These are phyloP conservation scores for Chalciporus sphaerocephalus DNA, from an alignment of 768 basidiomycete species.

Conservation along the genomic window DNA sequence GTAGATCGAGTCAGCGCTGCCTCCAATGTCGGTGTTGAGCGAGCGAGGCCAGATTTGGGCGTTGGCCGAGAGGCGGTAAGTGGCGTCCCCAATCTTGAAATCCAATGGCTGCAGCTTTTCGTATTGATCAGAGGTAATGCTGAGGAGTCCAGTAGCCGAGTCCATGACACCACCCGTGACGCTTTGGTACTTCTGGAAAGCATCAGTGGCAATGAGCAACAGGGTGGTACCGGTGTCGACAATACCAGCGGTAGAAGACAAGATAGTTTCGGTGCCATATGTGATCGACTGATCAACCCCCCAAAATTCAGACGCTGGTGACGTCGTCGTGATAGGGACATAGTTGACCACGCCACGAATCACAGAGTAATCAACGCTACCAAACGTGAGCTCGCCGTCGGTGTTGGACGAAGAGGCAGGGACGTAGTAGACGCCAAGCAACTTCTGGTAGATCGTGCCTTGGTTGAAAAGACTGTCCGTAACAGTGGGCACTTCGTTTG, in stretches of 20 bases:
- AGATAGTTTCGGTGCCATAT: constrained; percentile 6
- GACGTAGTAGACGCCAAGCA: constrained; percentile 32
- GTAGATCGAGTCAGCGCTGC: constrained; percentile 21
- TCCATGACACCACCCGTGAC: constrained; percentile 29
- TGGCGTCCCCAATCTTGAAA: constrained; percentile 23
- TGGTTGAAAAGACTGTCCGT: constrained; percentile 32
- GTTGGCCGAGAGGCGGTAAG: constrained; percentile 22
- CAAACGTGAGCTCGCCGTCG: constrained; percentile 24
- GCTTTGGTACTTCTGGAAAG: constrained; percentile 22
- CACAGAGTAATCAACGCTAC: constrained; percentile 14
- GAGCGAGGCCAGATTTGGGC: constrained; percentile 35
- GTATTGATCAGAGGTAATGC: constrained; percentile 25
- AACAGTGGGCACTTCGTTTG: constrained; percentile 28
- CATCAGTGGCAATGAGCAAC: constrained; percentile 29
- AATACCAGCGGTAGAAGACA: not conserved
- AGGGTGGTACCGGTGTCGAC: constrained; percentile 2
- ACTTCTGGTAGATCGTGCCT: constrained; percentile 22
- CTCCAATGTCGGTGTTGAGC: constrained; percentile 30
- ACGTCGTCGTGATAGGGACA: constrained; percentile 15
- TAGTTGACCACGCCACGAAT: constrained; percentile 15
- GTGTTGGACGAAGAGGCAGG: constrained; percentile 19
- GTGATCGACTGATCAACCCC: constrained; percentile 27
- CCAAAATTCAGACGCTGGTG: constrained; percentile 22
- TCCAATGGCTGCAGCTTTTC: constrained; percentile 20
- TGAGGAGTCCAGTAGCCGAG: constrained; percentile 27